Evolutionary conservation across 805 yeast genomes (phyloP).

Genomic region (Starmerella apicola): DNA sequence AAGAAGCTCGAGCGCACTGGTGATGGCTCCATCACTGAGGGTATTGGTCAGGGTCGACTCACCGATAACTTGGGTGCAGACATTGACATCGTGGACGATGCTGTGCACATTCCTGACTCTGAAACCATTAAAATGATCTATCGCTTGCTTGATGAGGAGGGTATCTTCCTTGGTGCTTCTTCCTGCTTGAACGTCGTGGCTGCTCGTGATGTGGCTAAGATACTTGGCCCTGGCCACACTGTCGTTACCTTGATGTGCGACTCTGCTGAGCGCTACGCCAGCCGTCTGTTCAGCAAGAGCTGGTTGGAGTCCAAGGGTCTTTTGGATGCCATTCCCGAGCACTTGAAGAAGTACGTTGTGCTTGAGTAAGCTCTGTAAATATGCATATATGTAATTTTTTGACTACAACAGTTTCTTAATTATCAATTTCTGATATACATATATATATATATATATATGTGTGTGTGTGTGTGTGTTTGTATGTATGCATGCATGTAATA

Average conservation of each 20-base stretch:
- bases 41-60: slow-evolving; percentile 91
- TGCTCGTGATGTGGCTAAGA: slow-evolving; percentile 62
- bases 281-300: slow-evolving; percentile 58
- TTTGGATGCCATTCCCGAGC: slow-evolving; percentile 49
- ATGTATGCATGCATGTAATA: too few species aligned
- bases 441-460: neutral
- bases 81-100: slow-evolving; percentile 63
- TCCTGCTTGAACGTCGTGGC: slow-evolving; percentile 85
- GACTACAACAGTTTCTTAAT: too few species aligned
- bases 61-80: slow-evolving; percentile 72
- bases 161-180: slow-evolving; percentile 82
- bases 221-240: slow-evolving; percentile 61
- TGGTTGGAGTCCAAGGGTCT: slow-evolving; percentile 68
- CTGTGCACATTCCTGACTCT: slow-evolving; percentile 64
- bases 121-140: slow-evolving; percentile 76
- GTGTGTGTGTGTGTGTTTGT: neutral
- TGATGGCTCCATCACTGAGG: slow-evolving; percentile 74
- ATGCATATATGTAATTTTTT: too few species aligned
- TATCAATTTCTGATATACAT: too few species aligned
- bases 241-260: slow-evolving; percentile 85
- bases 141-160: slow-evolving; percentile 76
- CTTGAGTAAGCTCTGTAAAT: slow-evolving; percentile 25
- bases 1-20: slow-evolving; percentile 68
- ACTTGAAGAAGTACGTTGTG: slow-evolving; percentile 56
- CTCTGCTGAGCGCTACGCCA: slow-evolving; percentile 80